These are phyloP conservation scores for Phylloporus scabripes DNA, from an alignment of 768 basidiomycete genomes.

Conservation along the genomic window DNA sequence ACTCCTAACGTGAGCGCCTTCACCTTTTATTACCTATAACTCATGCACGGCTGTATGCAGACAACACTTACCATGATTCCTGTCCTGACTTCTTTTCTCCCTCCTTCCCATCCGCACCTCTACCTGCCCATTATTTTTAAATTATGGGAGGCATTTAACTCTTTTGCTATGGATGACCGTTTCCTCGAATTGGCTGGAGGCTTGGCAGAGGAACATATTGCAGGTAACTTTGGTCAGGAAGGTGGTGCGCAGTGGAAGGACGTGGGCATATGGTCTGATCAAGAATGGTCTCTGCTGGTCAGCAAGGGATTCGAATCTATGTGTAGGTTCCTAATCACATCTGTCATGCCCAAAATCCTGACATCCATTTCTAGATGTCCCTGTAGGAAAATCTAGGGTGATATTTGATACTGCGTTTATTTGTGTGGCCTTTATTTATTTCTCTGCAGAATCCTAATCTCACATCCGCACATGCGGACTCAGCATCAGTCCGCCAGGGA, in stretches of 20 bases:
- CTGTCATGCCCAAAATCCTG: slow-evolving; percentile 35
- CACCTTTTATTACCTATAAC: background rate
- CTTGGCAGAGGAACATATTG: slow-evolving; percentile 69
- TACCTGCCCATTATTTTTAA: slow-evolving; percentile 71
- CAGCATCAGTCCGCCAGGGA: slow-evolving; percentile 48
- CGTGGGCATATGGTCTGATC: slow-evolving; percentile 83
- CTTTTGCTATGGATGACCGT: slow-evolving; percentile 66
- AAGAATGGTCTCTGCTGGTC: slow-evolving; percentile 78
- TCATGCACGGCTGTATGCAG: slow-evolving; percentile 32
- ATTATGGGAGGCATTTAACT: slow-evolving; percentile 77
- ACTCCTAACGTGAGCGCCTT: slow-evolving; percentile 57
- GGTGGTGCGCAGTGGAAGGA: slow-evolving; percentile 66
- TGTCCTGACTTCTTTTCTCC: slow-evolving; percentile 74
- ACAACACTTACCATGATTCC: slow-evolving; percentile 66
- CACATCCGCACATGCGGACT: slow-evolving; percentile 69
- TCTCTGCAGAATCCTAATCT: slow-evolving; percentile 50
- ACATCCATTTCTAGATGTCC: slow-evolving; percentile 13
- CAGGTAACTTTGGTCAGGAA: slow-evolving; percentile 51
- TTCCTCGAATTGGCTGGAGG: slow-evolving; percentile 66
- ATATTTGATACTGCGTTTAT: slow-evolving; percentile 1
- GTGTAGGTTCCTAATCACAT: slow-evolving; percentile 40
- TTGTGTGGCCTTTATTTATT: background rate
- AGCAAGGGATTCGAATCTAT: slow-evolving; percentile 78
- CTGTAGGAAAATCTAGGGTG: slow-evolving; percentile 66
- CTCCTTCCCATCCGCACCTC: slow-evolving; percentile 55